Base-by-base conservation (phyloP, 2,329 filamentous ascomycete species). In the Didymosphaeria variabile region DNA sequence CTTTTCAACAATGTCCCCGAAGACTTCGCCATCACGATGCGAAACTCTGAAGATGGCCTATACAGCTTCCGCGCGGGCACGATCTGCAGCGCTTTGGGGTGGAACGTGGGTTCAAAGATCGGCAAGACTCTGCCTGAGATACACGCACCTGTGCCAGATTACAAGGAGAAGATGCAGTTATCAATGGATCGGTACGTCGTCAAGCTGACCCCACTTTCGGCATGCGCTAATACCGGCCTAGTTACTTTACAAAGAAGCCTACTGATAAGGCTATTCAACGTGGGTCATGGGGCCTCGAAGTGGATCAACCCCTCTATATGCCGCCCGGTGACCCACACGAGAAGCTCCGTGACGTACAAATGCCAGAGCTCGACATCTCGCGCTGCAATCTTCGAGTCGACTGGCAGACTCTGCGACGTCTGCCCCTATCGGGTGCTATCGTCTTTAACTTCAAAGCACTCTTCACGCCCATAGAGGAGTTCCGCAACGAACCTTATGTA, bases 401-500 rank as follows among this genome's bases (percentile, higher is more conserved):
- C 76, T 96, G 92, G 91, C 93, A 97, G 78, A 97, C 93, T 0
- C 80, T 97, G 4, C 87, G 93, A 1, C 87, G 93, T 2, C 80
- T 97, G 0, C 92, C 93, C 0, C 81, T 97, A 0, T 93, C 90
- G 0, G 91, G 87, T 0, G 90, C 86, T 0, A 82, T 97, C 1
- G 86, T 93, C 0, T 97, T 97, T 81, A 96, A 95, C 76, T 97
- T 94, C 85, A 96, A 94, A 73, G 92, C 90, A 0, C 77, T 95
- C 0, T 96, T 96, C 77, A 95, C 92, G 0, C 90, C 91, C 0
- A 75, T 97, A 0, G 74, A 83, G 0, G 87, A 90, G 64, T 88
- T 96, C 59, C 81, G 86, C 2, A 83, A 90, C 59, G 93, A 97
- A 75, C 86, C 91, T 0, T 90, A 88, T 50, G 80, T 97, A 0